Conservation (phyloP, 2,329 filamentous ascomycete genomes). For the Alternaria burnsii region DNA sequence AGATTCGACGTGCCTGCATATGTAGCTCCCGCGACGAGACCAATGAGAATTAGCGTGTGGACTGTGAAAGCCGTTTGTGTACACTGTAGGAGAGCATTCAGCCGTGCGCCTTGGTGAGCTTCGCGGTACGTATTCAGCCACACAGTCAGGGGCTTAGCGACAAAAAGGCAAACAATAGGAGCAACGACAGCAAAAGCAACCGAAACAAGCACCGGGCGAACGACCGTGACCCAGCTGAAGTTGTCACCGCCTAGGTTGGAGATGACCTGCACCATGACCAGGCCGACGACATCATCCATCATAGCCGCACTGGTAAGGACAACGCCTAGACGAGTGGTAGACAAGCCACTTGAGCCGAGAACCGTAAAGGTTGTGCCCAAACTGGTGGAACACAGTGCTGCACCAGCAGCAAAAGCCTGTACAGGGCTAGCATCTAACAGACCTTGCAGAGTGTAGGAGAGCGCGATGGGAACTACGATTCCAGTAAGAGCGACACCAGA, state of each 20-base stretch:
- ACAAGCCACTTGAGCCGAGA: constrained; percentile 67
- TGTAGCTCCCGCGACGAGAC: constrained; percentile 59
- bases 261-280: constrained; percentile 81
- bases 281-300: constrained; percentile 80
- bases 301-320: constrained; percentile 78
- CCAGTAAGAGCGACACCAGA: constrained; percentile 71
- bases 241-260: constrained; percentile 65
- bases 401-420: constrained; percentile 76
- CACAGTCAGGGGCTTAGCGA: constrained; percentile 55
- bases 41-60: constrained; percentile 62
- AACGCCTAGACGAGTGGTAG: constrained; percentile 64
- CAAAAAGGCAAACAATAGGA: constrained; percentile 58
- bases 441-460: constrained; percentile 68
- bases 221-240: constrained; percentile 54
- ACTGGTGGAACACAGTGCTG: constrained; percentile 76
- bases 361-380: constrained; percentile 75
- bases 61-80: constrained; percentile 54
- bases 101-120: constrained; percentile 19
- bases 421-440: constrained; percentile 62
- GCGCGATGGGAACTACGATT: constrained; percentile 68
- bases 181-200: constrained; percentile 61
- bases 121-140: constrained; percentile 46
- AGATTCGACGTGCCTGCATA: constrained; percentile 71
- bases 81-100: constrained; percentile 38
- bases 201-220: constrained; percentile 63